Evolutionary conservation across 2,329 filamentous ascomycete genomes (phyloP).

Genomic region (Knoxdaviesia proteae): DNA sequence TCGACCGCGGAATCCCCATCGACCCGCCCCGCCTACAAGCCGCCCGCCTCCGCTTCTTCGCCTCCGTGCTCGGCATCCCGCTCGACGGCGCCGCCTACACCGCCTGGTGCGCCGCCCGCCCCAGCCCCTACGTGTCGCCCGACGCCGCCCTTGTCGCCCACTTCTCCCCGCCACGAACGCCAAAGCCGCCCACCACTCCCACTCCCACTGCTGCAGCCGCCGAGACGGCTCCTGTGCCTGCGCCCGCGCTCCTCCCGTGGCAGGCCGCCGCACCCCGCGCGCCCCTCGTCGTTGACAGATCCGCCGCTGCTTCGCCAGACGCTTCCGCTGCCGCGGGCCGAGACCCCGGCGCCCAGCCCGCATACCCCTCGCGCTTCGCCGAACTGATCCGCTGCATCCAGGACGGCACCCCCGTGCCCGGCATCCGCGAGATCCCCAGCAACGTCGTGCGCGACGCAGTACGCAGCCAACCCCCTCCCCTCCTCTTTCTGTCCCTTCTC

Average conservation of each 20-base stretch:
- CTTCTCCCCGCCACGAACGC: slow-evolving; percentile 6
- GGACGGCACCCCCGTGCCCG: slow-evolving; percentile 62
- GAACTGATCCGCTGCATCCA: slow-evolving; percentile 74
- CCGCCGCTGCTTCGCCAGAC: slow-evolving; percentile 7
- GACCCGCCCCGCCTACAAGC: slow-evolving; percentile 13
- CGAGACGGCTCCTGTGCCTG: background rate
- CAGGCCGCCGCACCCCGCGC: slow-evolving; percentile 27
- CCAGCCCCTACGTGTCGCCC: slow-evolving; percentile 12
- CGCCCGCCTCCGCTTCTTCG: slow-evolving; percentile 48
- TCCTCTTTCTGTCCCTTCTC: too few species aligned
- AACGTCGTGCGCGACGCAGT: slow-evolving; percentile 55
- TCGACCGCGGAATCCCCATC: slow-evolving; percentile 30
- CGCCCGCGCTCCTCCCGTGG: slow-evolving; percentile 16
- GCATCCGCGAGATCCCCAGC: slow-evolving; percentile 70
- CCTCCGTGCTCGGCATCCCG: slow-evolving; percentile 23
- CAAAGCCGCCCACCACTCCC: slow-evolving; percentile 1
- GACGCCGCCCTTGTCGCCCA: slow-evolving; percentile 15
- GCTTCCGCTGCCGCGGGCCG: slow-evolving; percentile 9
- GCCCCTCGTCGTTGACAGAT: slow-evolving; percentile 23
- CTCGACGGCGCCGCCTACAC: slow-evolving; percentile 52
- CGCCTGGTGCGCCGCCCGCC: slow-evolving; percentile 29
- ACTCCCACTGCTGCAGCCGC: slow-evolving; percentile 1
- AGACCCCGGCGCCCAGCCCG: slow-evolving; percentile 22
- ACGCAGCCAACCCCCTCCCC: slow-evolving; percentile 10
- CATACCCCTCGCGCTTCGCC: slow-evolving; percentile 66